A percentile compares a stretch with the other conserved stretches of the same genome.
Evolutionary conservation across 192 early-diverging fungal genomes (phyloP).

Genomic region (Coemansia sp.): DNA sequence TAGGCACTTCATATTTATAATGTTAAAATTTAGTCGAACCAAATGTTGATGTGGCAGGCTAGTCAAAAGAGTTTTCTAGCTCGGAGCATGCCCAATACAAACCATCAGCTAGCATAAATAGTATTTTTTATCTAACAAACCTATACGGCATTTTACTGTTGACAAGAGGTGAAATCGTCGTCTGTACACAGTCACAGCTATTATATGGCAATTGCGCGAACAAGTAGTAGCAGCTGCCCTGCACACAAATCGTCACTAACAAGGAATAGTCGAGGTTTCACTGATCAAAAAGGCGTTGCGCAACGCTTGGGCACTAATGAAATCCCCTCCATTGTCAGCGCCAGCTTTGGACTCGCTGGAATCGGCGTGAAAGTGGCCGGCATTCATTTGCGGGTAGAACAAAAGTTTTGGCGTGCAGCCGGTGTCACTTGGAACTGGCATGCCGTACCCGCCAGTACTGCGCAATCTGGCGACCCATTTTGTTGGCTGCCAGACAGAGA

Average conservation of each 20-base stretch:
- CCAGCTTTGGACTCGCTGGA: conserved; percentile 4
- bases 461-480: conserved; percentile 85
- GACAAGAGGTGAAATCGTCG: neutral
- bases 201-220: neutral
- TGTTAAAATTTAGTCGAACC: neutral
- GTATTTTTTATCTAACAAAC: neutral
- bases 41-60: neutral
- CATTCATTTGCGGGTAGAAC: conserved; percentile 28
- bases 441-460: conserved; percentile 31
- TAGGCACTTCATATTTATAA: neutral
- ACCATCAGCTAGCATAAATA: neutral
- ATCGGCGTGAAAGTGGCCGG: conserved; percentile 40
- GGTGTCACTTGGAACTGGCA: too few relatives aligned
- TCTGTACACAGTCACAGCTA: conserved; percentile 2
- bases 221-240: neutral
- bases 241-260: neutral
- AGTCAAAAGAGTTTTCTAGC: neutral
- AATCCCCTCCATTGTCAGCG: neutral
- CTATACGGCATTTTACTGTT: conserved; percentile 6
- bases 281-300: conserved; percentile 42
- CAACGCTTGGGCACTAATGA: conserved; percentile 30
- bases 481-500: conserved; percentile 81
- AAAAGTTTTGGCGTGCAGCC: conserved; percentile 20
- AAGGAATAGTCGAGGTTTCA: conserved; percentile 5
- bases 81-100: neutral